A percentile compares a stretch with the other conserved stretches of the same genome.
Conservation (phyloP, 2,329 filamentous ascomycete genomes). For the Sarocladium brachiariae region DNA sequence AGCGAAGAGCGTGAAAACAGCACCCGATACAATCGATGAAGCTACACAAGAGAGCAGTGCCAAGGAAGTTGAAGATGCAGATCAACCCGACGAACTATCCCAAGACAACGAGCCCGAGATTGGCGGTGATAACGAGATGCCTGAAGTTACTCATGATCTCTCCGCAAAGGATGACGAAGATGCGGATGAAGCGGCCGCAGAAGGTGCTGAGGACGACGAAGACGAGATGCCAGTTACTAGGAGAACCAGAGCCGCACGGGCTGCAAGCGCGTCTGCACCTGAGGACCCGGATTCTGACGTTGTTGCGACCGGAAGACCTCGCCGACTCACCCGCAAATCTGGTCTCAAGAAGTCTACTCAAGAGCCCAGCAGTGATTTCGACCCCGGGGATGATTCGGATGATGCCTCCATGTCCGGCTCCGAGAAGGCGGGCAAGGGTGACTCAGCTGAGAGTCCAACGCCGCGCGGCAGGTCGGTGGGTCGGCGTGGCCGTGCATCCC, state of each 20-base stretch:
- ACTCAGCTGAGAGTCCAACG: conserved; percentile 41
- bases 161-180: conserved; percentile 16
- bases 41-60: conserved; percentile 46
- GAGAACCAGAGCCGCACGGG: conserved; percentile 34
- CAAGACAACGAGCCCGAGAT: conserved; percentile 26
- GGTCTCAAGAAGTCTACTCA: conserved; percentile 38
- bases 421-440: conserved; percentile 33
- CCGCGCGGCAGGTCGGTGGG: conserved; percentile 37
- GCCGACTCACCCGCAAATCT: conserved; percentile 42
- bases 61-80: conserved; percentile 26
- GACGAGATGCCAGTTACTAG: conserved; percentile 43
- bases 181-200: conserved; percentile 22
- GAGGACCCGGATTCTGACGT: conserved; percentile 23
- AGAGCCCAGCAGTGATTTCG: conserved; percentile 55
- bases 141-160: conserved; percentile 14
- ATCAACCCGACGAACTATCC: conserved; percentile 31
- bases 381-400: conserved; percentile 50
- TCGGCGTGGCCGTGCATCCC: conserved; percentile 38
- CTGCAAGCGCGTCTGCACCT: conserved; percentile 20
- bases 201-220: conserved; percentile 37
- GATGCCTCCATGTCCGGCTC: conserved; percentile 42
- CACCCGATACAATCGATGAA: conserved; percentile 43
- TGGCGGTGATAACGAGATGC: conserved; percentile 23
- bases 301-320: conserved; percentile 25
- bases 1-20: conserved; percentile 43